Conservation (phyloP, 2,329 filamentous ascomycete species). For the Colletotrichum siamense region DNA sequence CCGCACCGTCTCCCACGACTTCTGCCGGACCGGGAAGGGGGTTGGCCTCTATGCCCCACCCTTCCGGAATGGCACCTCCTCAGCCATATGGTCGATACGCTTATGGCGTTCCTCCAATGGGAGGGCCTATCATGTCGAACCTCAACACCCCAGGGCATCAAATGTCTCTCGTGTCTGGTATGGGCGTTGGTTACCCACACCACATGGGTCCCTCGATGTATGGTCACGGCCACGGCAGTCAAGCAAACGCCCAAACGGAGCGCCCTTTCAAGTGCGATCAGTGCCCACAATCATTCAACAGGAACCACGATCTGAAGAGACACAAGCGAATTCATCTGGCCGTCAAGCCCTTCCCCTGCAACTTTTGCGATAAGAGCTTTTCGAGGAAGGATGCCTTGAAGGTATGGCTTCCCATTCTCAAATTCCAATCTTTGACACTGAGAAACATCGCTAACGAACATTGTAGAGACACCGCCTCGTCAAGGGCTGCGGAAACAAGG, state of each 20-base stretch:
- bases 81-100: constrained; percentile 47
- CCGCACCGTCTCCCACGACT: constrained; percentile 46
- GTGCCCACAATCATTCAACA: constrained; percentile 92
- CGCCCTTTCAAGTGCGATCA: constrained; percentile 94
- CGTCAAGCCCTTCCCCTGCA: constrained; percentile 94
- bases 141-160: constrained; percentile 75
- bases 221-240: constrained; percentile 52
- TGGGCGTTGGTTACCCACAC: constrained; percentile 60
- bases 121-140: constrained; percentile 77
- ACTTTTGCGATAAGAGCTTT: constrained; percentile 93
- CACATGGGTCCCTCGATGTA: constrained; percentile 63
- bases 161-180: constrained; percentile 71
- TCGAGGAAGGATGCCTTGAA: constrained; percentile 96
- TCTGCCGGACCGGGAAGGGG: constrained; percentile 42
- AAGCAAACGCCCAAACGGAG: constrained; percentile 65
- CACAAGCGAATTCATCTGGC: constrained; percentile 95
- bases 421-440: not conserved
- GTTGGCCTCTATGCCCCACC: constrained; percentile 36
- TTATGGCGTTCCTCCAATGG: constrained; percentile 43
- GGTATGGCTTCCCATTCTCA: constrained; percentile 59
- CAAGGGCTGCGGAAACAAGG: constrained; percentile 60
- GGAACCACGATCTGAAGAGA: constrained; percentile 94
- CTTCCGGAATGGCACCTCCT: constrained; percentile 49
- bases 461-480: constrained; percentile 66
- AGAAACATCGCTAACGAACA: constrained; percentile 6